Conservation (phyloP, 1,284 basidiomycete species). For the Quambalaria eucalypti region DNA sequence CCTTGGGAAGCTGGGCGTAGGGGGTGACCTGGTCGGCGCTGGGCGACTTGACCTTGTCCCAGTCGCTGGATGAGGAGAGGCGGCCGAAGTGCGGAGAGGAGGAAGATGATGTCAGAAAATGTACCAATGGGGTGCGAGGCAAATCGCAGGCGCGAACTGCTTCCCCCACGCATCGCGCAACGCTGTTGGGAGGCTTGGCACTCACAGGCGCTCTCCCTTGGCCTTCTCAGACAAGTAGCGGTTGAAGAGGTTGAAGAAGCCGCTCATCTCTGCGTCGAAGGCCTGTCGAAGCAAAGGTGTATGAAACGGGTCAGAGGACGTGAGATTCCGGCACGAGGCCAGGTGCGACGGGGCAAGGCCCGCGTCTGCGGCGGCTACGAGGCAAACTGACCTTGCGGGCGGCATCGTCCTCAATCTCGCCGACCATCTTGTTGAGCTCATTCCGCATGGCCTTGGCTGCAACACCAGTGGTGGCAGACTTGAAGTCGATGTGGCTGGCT, state of each 20-base stretch:
- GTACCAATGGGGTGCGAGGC: too few species aligned
- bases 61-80: conserved; percentile 58
- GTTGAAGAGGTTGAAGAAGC: conserved; percentile 98
- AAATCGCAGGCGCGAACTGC: too few species aligned
- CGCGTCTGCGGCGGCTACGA: too few species aligned
- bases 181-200: not conserved
- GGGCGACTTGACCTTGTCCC: conserved; percentile 95
- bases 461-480: conserved; percentile 94
- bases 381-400: conserved; percentile 57
- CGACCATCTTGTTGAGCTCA: conserved; percentile 87
- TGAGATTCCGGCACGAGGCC: not conserved
- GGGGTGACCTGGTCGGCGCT: conserved; percentile 83
- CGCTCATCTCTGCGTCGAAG: conserved; percentile 96
- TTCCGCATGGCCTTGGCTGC: conserved; percentile 97
- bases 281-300: conserved; percentile 57
- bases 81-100: not conserved
- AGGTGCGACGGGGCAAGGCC: too few species aligned
- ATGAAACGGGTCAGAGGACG: not conserved
- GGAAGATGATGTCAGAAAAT: not conserved
- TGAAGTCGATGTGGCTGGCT: conserved; percentile 60
- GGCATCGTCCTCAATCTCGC: conserved; percentile 54
- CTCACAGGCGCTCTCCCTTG: conserved; percentile 85
- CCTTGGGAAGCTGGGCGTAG: conserved; percentile 61
- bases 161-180: too few species aligned
- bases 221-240: conserved; percentile 92